These are phyloP conservation scores for Colletotrichum chlorophyti DNA, from an alignment of 2,329 filamentous ascomycete species.

Conservation along the genomic window DNA sequence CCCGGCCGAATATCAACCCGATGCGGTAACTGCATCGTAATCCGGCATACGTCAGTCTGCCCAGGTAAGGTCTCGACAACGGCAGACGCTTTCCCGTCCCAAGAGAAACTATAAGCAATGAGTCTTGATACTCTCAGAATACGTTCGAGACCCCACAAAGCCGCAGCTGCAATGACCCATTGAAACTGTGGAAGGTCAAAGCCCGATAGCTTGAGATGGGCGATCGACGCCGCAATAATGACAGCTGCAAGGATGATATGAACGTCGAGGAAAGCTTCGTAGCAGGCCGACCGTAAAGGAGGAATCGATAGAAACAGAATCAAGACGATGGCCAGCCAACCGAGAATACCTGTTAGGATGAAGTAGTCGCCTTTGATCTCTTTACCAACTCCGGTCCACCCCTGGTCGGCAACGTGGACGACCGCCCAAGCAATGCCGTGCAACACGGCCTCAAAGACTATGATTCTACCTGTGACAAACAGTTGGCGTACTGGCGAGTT, in stretches of 20 bases:
- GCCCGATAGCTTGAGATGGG: neutral
- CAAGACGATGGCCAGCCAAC: neutral
- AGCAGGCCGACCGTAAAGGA: neutral
- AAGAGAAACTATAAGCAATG: slow-evolving; percentile 53
- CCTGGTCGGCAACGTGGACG: neutral
- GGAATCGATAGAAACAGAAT: neutral
- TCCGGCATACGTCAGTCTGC: slow-evolving; percentile 51
- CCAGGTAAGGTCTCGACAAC: slow-evolving; percentile 56
- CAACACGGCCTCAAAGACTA: neutral
- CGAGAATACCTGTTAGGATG: neutral
- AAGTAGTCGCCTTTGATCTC: neutral
- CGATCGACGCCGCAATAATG: neutral
- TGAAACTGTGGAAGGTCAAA: slow-evolving; percentile 53
- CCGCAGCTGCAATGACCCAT: slow-evolving; percentile 63
- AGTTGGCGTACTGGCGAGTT: neutral
- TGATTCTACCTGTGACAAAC: neutral
- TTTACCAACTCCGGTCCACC: neutral
- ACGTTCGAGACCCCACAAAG: slow-evolving; percentile 66
- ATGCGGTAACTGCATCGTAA: slow-evolving; percentile 56
- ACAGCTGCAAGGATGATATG: neutral
- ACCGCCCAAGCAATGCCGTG: neutral
- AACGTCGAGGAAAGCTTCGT: neutral
- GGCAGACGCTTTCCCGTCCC: slow-evolving; percentile 43
- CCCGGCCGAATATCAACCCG: slow-evolving; percentile 57
- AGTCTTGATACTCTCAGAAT: slow-evolving; percentile 51